These are phyloP conservation scores for Podila horticola DNA, from an alignment of 192 early-diverging fungal species.

Conservation along the genomic window DNA sequence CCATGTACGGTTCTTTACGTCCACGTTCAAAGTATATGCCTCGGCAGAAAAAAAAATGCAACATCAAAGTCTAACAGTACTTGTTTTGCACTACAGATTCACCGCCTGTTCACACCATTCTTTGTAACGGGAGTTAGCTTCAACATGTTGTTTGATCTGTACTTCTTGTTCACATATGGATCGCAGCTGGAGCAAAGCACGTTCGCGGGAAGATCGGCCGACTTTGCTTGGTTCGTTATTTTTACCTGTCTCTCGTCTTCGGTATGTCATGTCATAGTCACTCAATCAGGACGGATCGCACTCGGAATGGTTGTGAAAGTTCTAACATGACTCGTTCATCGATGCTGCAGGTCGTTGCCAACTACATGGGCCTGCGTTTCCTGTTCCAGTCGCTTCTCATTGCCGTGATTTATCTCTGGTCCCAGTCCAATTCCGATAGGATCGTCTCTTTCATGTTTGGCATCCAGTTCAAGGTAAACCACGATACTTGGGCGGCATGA, in stretches of 20 bases:
- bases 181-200: conserved; percentile 72
- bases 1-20: conserved; percentile 57
- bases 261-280: conserved; percentile 50
- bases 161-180: conserved; percentile 81
- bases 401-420: conserved; percentile 43
- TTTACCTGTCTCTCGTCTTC: conserved; percentile 62
- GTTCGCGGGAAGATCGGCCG: conserved; percentile 75
- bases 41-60: neutral
- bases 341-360: conserved; percentile 6
- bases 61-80: too few species aligned
- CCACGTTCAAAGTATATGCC: neutral
- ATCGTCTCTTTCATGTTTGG: conserved; percentile 53
- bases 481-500: neutral
- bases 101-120: conserved; percentile 80
- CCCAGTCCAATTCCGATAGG: conserved; percentile 33
- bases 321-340: neutral
- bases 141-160: conserved; percentile 71
- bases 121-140: conserved; percentile 65
- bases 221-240: conserved; percentile 82
- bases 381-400: conserved; percentile 41
- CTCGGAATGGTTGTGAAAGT: too few species aligned
- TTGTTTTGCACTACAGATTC: conserved; percentile 58
- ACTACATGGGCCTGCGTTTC: conserved; percentile 8
- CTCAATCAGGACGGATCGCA: too few species aligned
- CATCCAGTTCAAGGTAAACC: conserved; percentile 40